Evolutionary conservation across 1,284 basidiomycete genomes (phyloP).

Genomic region (Microbotryum saponariae): DNA sequence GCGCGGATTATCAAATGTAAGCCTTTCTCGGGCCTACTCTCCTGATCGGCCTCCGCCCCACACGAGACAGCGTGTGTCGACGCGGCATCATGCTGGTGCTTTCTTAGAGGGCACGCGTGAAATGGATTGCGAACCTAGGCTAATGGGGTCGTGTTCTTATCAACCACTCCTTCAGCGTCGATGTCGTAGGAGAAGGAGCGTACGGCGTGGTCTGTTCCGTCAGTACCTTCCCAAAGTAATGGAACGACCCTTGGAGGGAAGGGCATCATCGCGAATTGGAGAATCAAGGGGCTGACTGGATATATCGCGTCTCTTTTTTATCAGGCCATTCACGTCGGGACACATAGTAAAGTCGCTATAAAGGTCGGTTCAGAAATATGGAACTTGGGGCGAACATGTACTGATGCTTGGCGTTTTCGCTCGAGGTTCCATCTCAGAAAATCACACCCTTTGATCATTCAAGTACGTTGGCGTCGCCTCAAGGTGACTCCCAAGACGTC

Average conservation of each 20-base stretch:
- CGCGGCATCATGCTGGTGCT: not conserved
- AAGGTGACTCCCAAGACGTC: too few relatives aligned
- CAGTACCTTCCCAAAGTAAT: too few relatives aligned
- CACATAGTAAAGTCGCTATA: constrained; percentile 36
- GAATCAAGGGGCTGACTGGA: not conserved
- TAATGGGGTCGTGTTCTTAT: not conserved
- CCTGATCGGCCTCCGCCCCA: too few relatives aligned
- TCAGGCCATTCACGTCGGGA: constrained; percentile 31
- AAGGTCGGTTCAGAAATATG: constrained; percentile 14
- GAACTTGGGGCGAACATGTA: not conserved
- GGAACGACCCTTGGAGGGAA: too few relatives aligned
- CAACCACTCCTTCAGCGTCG: constrained; percentile 43
- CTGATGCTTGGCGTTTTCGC: not conserved
- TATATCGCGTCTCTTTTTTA: not conserved
- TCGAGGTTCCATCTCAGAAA: constrained; percentile 64
- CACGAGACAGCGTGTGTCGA: too few relatives aligned
- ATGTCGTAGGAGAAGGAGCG: constrained; percentile 83
- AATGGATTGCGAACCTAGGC: not conserved
- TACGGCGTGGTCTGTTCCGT: constrained; percentile 64
- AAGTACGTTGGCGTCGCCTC: constrained; percentile 48
- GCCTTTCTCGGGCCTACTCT: too few relatives aligned
- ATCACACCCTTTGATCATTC: constrained; percentile 81
- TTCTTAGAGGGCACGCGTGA: not conserved
- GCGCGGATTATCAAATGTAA: constrained; percentile 33
- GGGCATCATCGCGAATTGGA: not conserved